Evolutionary conservation across 345 rosid genomes (phyloP).

Genomic region (Eucalyptus microcorys): DNA sequence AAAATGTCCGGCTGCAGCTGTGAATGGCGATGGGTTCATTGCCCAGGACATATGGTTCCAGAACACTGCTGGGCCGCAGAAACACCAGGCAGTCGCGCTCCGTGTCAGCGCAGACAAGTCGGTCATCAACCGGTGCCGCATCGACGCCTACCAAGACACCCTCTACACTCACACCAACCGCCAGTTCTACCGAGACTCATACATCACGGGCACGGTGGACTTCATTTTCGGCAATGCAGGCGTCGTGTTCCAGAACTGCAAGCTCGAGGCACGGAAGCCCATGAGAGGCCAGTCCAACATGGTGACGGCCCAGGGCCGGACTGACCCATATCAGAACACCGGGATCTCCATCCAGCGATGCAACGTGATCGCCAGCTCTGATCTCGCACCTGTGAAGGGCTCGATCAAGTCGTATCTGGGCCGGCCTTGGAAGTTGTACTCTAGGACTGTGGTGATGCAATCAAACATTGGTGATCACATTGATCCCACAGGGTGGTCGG

Average conservation of each 20-base stretch:
- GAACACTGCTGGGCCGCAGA: conserved; percentile 65
- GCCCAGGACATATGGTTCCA: conserved; percentile 77
- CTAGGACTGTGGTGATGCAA: conserved; percentile 54
- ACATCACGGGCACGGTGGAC: conserved; percentile 64
- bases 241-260: conserved; percentile 60
- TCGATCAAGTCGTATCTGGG: conserved; percentile 45
- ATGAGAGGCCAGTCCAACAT: conserved; percentile 4
- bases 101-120: conserved; percentile 74
- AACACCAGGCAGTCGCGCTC: conserved; percentile 86
- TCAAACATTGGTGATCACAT: not conserved
- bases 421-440: conserved; percentile 75
- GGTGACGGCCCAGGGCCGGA: not conserved
- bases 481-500: not conserved
- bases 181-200: conserved; percentile 61
- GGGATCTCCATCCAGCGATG: not conserved
- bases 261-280: conserved; percentile 29
- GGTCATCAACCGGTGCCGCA: conserved; percentile 60
- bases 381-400: conserved; percentile 1
- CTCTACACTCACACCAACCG: conserved; percentile 62
- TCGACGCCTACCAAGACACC: conserved; percentile 70
- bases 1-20: conserved; percentile 19
- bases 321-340: not conserved
- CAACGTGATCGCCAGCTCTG: conserved; percentile 23
- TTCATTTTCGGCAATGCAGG: conserved; percentile 75
- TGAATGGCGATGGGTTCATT: conserved; percentile 76